These are phyloP conservation scores for Gossypium thurberi DNA, from an alignment of 345 rosid species.

Conservation along the genomic window DNA sequence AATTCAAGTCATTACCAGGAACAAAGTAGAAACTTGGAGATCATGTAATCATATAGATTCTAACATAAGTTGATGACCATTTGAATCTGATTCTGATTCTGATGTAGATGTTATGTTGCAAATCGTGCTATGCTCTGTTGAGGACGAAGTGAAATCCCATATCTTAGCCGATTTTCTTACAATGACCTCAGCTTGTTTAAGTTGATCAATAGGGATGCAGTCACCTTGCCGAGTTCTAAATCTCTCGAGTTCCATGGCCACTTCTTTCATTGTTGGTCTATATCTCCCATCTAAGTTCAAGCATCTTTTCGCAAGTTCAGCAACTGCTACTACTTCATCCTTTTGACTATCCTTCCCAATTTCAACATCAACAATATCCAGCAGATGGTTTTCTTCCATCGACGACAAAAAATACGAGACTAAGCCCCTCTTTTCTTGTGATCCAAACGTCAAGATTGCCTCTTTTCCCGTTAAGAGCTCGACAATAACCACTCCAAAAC, in stretches of 20 bases:
- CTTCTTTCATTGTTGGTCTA: neutral
- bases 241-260: neutral
- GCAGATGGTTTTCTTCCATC: neutral
- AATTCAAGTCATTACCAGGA: neutral
- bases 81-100: neutral
- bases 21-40: neutral
- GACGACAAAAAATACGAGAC: neutral
- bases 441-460: neutral
- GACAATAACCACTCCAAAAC: neutral
- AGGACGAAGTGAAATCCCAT: neutral
- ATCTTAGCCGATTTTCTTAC: neutral
- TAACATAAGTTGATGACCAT: neutral
- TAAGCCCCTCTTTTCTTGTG: neutral
- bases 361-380: neutral
- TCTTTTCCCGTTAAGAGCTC: slow-evolving; percentile 3
- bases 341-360: neutral
- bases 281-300: neutral
- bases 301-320: neutral
- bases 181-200: neutral
- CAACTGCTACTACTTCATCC: neutral
- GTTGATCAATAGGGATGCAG: neutral
- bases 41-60: neutral
- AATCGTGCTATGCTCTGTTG: neutral
- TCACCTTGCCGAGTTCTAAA: neutral
- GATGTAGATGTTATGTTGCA: neutral